A percentile compares a stretch with the other conserved stretches of the same genome.
phyloP scores from a whole-genome alignment of 805 yeast genomes.

The Zygosaccharomyces lentus region DNA sequence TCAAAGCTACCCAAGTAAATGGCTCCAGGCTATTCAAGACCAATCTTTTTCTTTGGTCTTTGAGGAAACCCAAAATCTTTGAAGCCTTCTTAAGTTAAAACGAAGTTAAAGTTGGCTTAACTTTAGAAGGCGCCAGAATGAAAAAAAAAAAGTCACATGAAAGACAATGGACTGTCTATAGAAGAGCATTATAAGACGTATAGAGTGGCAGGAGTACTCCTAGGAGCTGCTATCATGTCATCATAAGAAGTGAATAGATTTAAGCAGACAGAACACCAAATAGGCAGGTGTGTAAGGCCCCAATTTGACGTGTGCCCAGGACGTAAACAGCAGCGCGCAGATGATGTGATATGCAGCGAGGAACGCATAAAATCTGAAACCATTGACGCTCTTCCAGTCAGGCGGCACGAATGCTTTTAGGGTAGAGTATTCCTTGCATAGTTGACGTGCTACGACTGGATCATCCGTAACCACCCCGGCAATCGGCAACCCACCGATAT shows the following conservation, averaged over 20 bases:
- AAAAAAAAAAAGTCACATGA: slow-evolving; percentile 2
- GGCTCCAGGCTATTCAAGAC: background rate
- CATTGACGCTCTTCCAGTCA: slow-evolving; percentile 18
- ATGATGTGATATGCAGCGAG: slow-evolving; percentile 19
- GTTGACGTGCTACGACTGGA: slow-evolving; percentile 22
- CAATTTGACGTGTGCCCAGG: slow-evolving; percentile 26
- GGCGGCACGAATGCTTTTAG: slow-evolving; percentile 18
- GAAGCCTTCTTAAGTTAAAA: background rate
- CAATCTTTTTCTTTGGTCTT: background rate
- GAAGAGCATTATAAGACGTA: background rate
- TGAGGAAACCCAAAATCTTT: background rate
- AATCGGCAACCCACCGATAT: slow-evolving; percentile 29
- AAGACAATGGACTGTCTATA: background rate
- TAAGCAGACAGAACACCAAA: slow-evolving; percentile 19
- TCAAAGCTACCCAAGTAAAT: background rate
- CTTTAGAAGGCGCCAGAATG: background rate
- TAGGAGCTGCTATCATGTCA: too few relatives aligned
- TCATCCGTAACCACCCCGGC: slow-evolving; percentile 33
- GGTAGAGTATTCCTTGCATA: slow-evolving; percentile 10
- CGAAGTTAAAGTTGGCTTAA: slow-evolving; percentile 1
- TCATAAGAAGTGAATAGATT: slow-evolving; percentile 18
- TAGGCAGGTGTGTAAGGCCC: slow-evolving; percentile 25
- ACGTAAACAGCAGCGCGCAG: slow-evolving; percentile 19
- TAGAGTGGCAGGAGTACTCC: background rate
- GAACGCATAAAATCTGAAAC: slow-evolving; percentile 25